Evolutionary conservation across 345 rosid species (phyloP), one percentile per base, ranked within the genome.

Genomic region (Citrus hindsii): DNA sequence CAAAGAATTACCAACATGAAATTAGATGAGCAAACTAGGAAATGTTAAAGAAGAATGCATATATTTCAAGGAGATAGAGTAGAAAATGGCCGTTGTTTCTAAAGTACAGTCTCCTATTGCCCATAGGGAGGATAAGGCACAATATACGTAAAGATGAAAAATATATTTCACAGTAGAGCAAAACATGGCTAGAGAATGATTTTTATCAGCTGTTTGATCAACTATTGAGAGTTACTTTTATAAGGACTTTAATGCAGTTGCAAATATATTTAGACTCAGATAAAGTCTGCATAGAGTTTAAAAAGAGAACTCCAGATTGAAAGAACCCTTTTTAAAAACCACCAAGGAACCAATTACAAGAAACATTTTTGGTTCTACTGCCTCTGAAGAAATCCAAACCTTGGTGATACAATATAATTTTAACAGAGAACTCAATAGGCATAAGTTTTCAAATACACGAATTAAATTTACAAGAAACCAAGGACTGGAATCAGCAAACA

Each of bases 1-100:
- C 51, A 77, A 83, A 51, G 16, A 4, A 64, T 58, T 16, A 71
- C 5, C 40, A 59, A 6, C 22, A 61, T 40, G 53, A 76, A 73
- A 67, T 53, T 21, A 25, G 24, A 63, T 38, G 40, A 22, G 64
- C 33, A 81, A 51, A 13, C 32, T 27, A 65, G 9, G 35, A 75
- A 77, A 60, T 27, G 25, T n/a, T 12, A 35, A 68, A 53, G 42
- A 27, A 75, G 63, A 74, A 18, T 24, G 51, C 59, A 46, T 28
- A 42, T 7, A 46, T 64, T 30, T 64, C 51, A 10, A 42, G 51
- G 51, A 42, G 16, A 42, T n/a, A 7, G 61, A 56, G n/a, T 59
- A 59, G 28, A 59, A 59, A 59, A 59, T n/a, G 25, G 14, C 28
- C 27, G n/a, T 9, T 70, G 27, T 40, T 46, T 8, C 73, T 27